Percentiles rank a stretch among this genome's conserved stretches.
Evolutionary conservation across 1,284 basidiomycete genomes (phyloP).

Genomic region (Retiboletus flavoniger): DNA sequence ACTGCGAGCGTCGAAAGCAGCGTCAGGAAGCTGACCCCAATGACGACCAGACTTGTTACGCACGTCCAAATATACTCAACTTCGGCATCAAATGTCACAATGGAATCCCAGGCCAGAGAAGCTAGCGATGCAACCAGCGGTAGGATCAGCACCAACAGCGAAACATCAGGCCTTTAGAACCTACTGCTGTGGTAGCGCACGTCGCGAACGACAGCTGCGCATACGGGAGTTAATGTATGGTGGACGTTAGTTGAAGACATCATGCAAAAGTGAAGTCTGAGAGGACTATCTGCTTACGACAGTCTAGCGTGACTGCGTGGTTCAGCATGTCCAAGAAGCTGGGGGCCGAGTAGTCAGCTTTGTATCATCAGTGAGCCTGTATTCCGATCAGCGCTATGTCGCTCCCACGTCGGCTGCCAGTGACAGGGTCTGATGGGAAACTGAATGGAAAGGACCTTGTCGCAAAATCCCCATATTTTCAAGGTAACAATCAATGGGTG

Average conservation of each 20-base stretch:
- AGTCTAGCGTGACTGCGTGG: not conserved
- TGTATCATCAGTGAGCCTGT: not conserved
- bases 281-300: not conserved
- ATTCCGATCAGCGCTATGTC: not conserved
- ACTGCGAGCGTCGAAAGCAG: slow-evolving; percentile 1
- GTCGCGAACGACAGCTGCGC: not conserved
- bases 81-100: slow-evolving; percentile 21
- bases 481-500: too few species aligned
- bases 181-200: slow-evolving; percentile 19
- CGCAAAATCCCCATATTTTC: too few species aligned
- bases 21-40: not conserved
- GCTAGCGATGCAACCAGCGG: slow-evolving; percentile 10
- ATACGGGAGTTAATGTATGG: not conserved
- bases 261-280: not conserved
- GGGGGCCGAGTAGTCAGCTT: too few species aligned
- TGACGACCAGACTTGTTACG: not conserved
- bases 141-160: slow-evolving; percentile 1
- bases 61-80: slow-evolving; percentile 26
- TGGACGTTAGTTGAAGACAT: slow-evolving; percentile 3
- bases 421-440: not conserved
- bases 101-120: slow-evolving; percentile 18
- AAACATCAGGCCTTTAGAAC: not conserved
- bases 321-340: not conserved
- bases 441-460: not conserved
- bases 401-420: not conserved